Percentiles rank a stretch among this genome's conserved stretches.
These are phyloP conservation scores for Gastroboletus turbinatus DNA, from an alignment of 1,284 basidiomycete species.

Conservation along the genomic window DNA sequence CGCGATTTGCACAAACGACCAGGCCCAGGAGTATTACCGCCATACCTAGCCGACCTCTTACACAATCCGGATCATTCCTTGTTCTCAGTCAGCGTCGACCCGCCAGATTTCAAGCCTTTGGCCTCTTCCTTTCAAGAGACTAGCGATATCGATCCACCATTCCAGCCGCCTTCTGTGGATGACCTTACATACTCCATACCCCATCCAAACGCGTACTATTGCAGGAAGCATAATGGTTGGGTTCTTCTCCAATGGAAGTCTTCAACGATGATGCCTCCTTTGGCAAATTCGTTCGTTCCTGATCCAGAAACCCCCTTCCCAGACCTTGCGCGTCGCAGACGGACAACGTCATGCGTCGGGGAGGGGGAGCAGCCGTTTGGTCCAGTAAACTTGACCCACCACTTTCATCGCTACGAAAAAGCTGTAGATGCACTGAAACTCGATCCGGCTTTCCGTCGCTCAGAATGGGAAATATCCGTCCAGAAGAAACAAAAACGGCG, in stretches of 20 bases:
- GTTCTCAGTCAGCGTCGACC: constrained; percentile 55
- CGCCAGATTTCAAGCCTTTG: constrained; percentile 33
- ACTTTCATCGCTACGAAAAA: constrained; percentile 71
- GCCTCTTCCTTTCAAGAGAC: constrained; percentile 21
- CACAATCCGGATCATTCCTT: constrained; percentile 71
- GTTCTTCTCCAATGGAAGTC: constrained; percentile 67
- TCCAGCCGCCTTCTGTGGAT: constrained; percentile 38
- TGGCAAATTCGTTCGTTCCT: constrained; percentile 51
- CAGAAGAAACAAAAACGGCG: constrained; percentile 50
- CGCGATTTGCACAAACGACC: constrained; percentile 50
- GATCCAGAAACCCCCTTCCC: constrained; percentile 50
- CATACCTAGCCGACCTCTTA: constrained; percentile 59
- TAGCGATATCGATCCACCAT: constrained; percentile 22
- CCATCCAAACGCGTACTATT: constrained; percentile 79
- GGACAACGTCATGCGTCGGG: constrained; percentile 50
- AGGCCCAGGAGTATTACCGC: constrained; percentile 66
- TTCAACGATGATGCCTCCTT: constrained; percentile 57
- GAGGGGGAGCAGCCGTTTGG: constrained; percentile 47
- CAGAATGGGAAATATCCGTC: constrained; percentile 55
- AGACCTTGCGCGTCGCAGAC: constrained; percentile 50
- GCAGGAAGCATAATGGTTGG: constrained; percentile 77
- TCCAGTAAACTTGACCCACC: constrained; percentile 66
- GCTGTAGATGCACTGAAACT: constrained; percentile 66
- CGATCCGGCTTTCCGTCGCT: constrained; percentile 57
- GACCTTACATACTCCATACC: constrained; percentile 69